Percentiles rank a stretch among this genome's conserved stretches.
Evolutionary conservation across 371 early-diverging fungal species (phyloP).

Genomic region (Rhizopus microsporus): DNA sequence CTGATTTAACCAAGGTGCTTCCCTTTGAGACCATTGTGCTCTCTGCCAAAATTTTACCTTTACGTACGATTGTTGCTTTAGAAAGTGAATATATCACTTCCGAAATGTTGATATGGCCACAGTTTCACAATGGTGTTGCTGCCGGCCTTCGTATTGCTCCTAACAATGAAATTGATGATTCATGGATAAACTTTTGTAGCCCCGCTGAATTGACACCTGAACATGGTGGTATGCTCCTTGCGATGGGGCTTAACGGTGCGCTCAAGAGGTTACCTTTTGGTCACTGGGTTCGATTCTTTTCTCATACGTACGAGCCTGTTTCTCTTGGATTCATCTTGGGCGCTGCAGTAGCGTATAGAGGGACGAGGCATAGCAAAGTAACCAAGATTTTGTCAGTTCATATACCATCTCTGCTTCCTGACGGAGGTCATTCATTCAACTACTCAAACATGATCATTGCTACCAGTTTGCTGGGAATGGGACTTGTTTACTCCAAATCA

Average conservation of each 20-base stretch:
- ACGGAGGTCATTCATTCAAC: conserved; percentile 52
- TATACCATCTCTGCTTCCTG: conserved; percentile 67
- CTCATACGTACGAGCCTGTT: conserved; percentile 64
- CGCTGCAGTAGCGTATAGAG: conserved; percentile 67
- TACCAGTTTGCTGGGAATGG: conserved; percentile 74
- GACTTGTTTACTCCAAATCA: conserved; percentile 72
- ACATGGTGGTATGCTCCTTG: conserved; percentile 85
- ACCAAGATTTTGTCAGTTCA: conserved; percentile 72
- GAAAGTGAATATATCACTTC: conserved; percentile 47
- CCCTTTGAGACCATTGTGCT: conserved; percentile 59
- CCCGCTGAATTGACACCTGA: conserved; percentile 51
- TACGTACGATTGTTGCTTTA: conserved; percentile 52
- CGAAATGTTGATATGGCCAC: conserved; percentile 73
- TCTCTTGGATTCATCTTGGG: conserved; percentile 79
- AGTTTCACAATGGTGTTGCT: conserved; percentile 87
- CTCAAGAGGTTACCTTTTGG: conserved; percentile 62
- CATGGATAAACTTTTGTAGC: conserved; percentile 81
- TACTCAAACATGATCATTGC: conserved; percentile 62
- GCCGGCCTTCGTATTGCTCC: conserved; percentile 73
- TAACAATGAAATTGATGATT: conserved; percentile 56
- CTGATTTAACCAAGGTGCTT: conserved; percentile 55
- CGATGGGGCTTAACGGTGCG: conserved; percentile 79
- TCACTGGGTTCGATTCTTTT: conserved; percentile 66
- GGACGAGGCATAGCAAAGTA: conserved; percentile 62
- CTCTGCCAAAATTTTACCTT: conserved; percentile 64